Conservation (phyloP, 176 grass and related monocot genomes). For the Dactylis glomerata region DNA sequence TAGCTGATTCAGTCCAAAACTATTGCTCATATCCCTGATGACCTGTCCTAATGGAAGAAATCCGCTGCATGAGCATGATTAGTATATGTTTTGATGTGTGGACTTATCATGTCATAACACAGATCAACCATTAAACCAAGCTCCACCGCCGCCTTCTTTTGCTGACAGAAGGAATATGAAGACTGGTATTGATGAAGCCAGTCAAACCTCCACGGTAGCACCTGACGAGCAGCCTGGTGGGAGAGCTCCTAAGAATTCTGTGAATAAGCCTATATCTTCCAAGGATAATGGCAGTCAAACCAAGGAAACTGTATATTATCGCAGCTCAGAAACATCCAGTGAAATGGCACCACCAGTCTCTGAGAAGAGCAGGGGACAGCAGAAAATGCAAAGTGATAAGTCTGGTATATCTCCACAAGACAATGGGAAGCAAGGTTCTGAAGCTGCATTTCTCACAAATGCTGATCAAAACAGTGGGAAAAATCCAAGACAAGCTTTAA, state of each 20-base stretch:
- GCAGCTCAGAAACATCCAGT: conserved; percentile 7
- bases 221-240: neutral
- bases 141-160: neutral
- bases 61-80: neutral
- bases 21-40: neutral
- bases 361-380: conserved; percentile 5
- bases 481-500: conserved; percentile 13
- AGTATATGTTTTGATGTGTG: neutral
- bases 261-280: conserved; percentile 4
- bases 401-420: conserved; percentile 11
- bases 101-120: neutral
- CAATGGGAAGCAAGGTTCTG: conserved; percentile 22
- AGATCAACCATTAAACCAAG: conserved; percentile 2
- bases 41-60: neutral
- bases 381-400: conserved; percentile 30
- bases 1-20: neutral
- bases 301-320: conserved; percentile 1
- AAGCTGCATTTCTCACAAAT: conserved; percentile 4
- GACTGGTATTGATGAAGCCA: conserved; percentile 18
- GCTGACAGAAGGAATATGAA: conserved; percentile 9
- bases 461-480: conserved; percentile 19
- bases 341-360: conserved; percentile 20
- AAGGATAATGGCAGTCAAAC: conserved; percentile 24
- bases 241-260: conserved; percentile 4
- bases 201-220: neutral